Percentiles rank a stretch among this genome's conserved stretches.
Evolutionary conservation across 2,329 filamentous ascomycete genomes (phyloP).

Genomic region (Aspergillus sp.): DNA sequence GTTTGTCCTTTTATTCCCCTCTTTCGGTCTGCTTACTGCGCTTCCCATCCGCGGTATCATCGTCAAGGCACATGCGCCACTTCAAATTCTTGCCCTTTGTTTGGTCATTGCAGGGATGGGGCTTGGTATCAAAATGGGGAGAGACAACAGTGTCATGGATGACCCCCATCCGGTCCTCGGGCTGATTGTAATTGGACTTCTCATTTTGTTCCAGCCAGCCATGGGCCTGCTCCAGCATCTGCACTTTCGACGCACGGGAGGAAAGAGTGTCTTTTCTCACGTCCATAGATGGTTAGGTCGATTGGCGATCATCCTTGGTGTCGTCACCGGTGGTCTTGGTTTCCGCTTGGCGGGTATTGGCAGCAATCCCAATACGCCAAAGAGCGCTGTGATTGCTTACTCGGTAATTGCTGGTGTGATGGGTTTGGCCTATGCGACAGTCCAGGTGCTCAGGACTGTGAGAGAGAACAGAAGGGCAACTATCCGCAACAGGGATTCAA

Average conservation of each 20-base stretch:
- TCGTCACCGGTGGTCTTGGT: conserved; percentile 59
- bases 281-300: conserved; percentile 58
- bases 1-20: conserved; percentile 27
- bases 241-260: conserved; percentile 48
- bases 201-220: conserved; percentile 59
- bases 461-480: not conserved
- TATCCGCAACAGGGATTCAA: not conserved
- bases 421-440: conserved; percentile 1
- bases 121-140: conserved; percentile 52
- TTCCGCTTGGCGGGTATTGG: conserved; percentile 44
- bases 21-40: conserved; percentile 19
- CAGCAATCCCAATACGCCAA: conserved; percentile 1
- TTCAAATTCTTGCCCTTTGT: conserved; percentile 50
- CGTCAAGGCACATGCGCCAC: conserved; percentile 13
- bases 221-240: conserved; percentile 54
- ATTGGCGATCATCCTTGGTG: conserved; percentile 50
- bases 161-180: conserved; percentile 55
- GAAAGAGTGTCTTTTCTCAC: conserved; percentile 49
- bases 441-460: not conserved
- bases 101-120: conserved; percentile 51
- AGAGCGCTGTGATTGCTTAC: conserved; percentile 13
- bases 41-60: conserved; percentile 15
- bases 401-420: conserved; percentile 11
- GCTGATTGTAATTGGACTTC: conserved; percentile 48
- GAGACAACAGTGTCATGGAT: conserved; percentile 35